Evolutionary conservation across 2,329 filamentous ascomycete genomes (phyloP), one percentile per base, ranked within the genome.

Genomic region (Colletotrichum sp.): DNA sequence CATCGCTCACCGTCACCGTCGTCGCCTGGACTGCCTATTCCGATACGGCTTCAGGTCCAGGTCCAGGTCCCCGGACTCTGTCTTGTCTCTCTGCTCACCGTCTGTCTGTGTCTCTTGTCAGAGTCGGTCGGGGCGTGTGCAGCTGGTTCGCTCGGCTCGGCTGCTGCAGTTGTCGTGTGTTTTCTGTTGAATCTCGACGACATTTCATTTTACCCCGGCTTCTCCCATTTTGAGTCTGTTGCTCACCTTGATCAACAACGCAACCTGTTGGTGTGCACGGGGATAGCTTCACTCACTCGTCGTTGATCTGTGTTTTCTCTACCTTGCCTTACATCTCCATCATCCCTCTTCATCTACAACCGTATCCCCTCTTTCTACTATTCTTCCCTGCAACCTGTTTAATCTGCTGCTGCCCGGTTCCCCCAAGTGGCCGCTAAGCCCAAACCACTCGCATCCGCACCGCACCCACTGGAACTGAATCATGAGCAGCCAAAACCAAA

Each of bases 401-500:
- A n/a, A 62, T 62, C 13, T 63, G 39, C 39, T 36, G 15, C 57
- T 32, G 22, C 59, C 59, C 59, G 30, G 34, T 34, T 49, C 16
- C 29, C 3, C 3, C 34, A 4, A 22, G 5, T 27, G 16, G 25
- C 36, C 63, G 63, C 63, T 66, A 66, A 66, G n/a, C 66, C 66
- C 39, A 69, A 69, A 69, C 30, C 49, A 39, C 29, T 8, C 19
- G 44, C n/a, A 13, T 13, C 16, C 11, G n/a, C 44, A 34, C 32
- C 16, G 36, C 29, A 30, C 13, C 34, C 65, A n/a, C 27, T 32
- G n/a, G n/a, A 25, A 59, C 64, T 76, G 62, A 74, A 71, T 72
- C 72, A 77, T 76, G 76, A 55, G 70, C 44, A 52, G 44, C 27
- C 75, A 77, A 66, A n/a, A 36, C 57, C 34, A 49, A 11, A 61